Base-by-base conservation (phyloP, 108 stramenopile genomes). In the Epipyxis sp. region DNA sequence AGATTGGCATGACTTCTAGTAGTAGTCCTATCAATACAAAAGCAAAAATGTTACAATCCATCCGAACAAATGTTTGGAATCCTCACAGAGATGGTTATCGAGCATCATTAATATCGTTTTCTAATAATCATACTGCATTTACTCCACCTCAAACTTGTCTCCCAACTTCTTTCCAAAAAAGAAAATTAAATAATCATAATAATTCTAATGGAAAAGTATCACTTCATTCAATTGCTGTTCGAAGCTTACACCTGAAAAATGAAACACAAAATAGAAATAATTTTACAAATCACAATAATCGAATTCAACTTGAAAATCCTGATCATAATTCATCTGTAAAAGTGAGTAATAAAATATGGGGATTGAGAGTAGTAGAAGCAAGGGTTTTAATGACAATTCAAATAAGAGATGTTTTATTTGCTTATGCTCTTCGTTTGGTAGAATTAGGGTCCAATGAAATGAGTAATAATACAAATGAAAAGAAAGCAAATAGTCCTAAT, bases 81-180 rank as follows among this genome's bases (percentile, higher is more conserved):
- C 46, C 46, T 50, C 6, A 20, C 46, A 6, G 6, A 13, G 13
- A 50, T 50, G 61, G 61, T 37, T 65, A 13, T 32, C 44, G 50
- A 10, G 71, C 50, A 42, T 74, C 71, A 37, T 30, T 74, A 29
- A 37, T 27, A 10, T 10, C 6, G 3, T 74, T 74, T 42, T 16
- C 10, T 32, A 6, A 39, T 13, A 74, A 74, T 32, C 71, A 74
- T 42, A 6, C 71, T 13, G 50, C 71, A 27, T 74, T 74, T 32
- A 57, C 13, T 29, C 71, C 71, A 42, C 71, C 71, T 37, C 41
- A 35, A 6, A 10, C 16, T 27, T 37, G 42, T 29, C 71, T 74
- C n/a, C 71, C 71, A 13, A 39, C 41, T 42, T 57, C 71, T 57
- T 74, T 43, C 50, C 6, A 74, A 42, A n/a, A n/a, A n/a, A n/a